A percentile compares a stretch with the other conserved stretches of the same genome.
Conservation (phyloP, 345 rosid genomes). For the Orychophragmus violaceus region DNA sequence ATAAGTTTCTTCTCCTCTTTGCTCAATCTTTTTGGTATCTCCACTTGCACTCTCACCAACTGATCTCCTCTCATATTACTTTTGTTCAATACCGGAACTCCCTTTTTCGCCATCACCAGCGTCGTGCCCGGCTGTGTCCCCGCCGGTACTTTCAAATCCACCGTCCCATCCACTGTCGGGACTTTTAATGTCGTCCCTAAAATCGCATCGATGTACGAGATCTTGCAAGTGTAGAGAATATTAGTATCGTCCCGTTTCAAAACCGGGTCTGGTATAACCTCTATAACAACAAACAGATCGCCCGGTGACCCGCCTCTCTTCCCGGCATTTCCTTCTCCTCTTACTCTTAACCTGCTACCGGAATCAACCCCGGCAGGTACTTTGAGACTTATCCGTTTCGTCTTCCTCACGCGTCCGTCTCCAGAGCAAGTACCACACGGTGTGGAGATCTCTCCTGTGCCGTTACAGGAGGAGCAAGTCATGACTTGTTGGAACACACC, state of each 20-base stretch:
- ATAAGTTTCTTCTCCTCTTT: constrained; percentile 75
- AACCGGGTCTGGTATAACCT: constrained; percentile 74
- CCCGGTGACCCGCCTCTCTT: constrained; percentile 87
- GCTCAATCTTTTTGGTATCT: constrained; percentile 88
- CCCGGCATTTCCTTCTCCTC: too few relatives aligned
- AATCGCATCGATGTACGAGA: constrained; percentile 81
- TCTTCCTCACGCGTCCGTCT: constrained; percentile 79
- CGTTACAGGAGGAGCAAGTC: constrained; percentile 77
- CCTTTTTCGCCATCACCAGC: constrained; percentile 88
- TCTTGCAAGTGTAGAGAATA: constrained; percentile 78
- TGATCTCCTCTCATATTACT: too few relatives aligned
- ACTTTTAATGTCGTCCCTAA: constrained; percentile 78
- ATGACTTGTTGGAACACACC: constrained; percentile 98
- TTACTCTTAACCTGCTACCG: constrained; percentile 85
- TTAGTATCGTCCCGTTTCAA: constrained; percentile 84
- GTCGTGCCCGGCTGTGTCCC: constrained; percentile 93
- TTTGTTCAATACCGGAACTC: too few relatives aligned
- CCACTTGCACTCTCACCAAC: constrained; percentile 93
- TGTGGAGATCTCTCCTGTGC: constrained; percentile 66
- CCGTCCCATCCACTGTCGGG: constrained; percentile 82
- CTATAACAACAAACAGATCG: constrained; percentile 79
- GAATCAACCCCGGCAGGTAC: constrained; percentile 94
- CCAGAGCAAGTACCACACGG: constrained; percentile 82
- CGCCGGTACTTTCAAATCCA: constrained; percentile 83
- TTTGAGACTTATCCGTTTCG: constrained; percentile 84